Percentiles rank a stretch among this genome's conserved stretches.
phyloP scores from a whole-genome alignment of 495 filamentous ascomycete species.

The Penicillium longicatenatum region DNA sequence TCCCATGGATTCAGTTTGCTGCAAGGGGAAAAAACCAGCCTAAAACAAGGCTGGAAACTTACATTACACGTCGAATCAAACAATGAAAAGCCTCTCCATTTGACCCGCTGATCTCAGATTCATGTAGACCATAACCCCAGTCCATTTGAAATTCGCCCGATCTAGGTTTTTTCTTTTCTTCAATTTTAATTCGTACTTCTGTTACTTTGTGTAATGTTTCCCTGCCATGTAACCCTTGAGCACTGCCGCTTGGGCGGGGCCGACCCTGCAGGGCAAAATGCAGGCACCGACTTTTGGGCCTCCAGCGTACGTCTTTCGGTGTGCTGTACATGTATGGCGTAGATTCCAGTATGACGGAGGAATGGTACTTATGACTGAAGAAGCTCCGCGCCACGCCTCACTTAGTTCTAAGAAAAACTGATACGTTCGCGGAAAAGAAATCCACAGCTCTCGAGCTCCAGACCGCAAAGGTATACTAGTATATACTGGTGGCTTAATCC shows the following conservation, averaged over 20 bases:
- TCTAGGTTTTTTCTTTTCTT: neutral
- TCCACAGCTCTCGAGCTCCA: neutral
- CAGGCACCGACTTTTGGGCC: conserved; percentile 19
- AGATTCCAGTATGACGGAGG: neutral
- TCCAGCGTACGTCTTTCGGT: neutral
- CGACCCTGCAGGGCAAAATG: conserved; percentile 25
- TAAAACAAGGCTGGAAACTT: conserved; percentile 2
- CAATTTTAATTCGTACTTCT: neutral
- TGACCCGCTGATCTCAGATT: conserved; percentile 12
- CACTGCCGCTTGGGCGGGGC: conserved; percentile 20
- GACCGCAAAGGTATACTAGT: neutral
- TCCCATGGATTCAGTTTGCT: conserved; percentile 14
- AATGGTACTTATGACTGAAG: neutral
- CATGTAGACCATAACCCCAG: conserved; percentile 9
- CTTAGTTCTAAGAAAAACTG: neutral
- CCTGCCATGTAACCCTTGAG: conserved; percentile 6
- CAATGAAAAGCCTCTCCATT: neutral
- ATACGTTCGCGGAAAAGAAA: neutral
- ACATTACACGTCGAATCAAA: conserved; percentile 18
- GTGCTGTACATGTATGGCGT: neutral
- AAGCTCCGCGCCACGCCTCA: conserved; percentile 5
- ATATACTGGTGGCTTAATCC: neutral
- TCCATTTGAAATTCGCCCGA: conserved; percentile 13
- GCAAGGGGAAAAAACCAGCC: conserved; percentile 19
- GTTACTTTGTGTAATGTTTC: neutral